These are phyloP conservation scores for Rhodotorula sp. DNA, from an alignment of 1,284 basidiomycete species.

Conservation along the genomic window DNA sequence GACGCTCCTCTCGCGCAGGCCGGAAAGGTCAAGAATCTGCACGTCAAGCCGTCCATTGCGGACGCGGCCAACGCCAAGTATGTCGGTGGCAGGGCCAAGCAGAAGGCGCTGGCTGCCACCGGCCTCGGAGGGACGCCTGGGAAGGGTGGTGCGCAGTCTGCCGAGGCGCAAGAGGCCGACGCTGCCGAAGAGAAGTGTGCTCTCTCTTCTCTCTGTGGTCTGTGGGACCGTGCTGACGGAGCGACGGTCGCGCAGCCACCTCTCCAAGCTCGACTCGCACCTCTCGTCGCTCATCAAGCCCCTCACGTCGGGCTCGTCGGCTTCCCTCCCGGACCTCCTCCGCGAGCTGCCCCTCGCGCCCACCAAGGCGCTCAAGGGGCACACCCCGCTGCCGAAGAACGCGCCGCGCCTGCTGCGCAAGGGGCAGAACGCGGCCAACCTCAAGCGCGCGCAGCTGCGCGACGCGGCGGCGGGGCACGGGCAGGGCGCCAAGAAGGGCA, in stretches of 20 bases:
- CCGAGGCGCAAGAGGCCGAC: constrained; percentile 17
- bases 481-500: constrained; percentile 14
- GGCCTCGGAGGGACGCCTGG: background rate
- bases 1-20: constrained; percentile 8
- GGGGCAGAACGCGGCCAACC: constrained; percentile 38
- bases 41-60: constrained; percentile 27
- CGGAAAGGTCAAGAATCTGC: constrained; percentile 36
- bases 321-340: constrained; percentile 36
- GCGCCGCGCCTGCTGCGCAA: constrained; percentile 31
- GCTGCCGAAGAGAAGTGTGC: constrained; percentile 29
- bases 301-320: constrained; percentile 10
- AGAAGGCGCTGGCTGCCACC: constrained; percentile 2
- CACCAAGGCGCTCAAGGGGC: constrained; percentile 37
- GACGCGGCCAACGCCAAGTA: constrained; percentile 34
- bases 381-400: constrained; percentile 39
- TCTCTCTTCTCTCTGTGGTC: background rate
- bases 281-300: constrained; percentile 35
- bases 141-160: background rate
- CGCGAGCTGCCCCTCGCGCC: constrained; percentile 26
- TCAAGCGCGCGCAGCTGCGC: constrained; percentile 30
- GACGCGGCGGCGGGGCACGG: constrained; percentile 33
- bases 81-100: constrained; percentile 17
- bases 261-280: constrained; percentile 35
- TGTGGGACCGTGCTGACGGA: background rate
- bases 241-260: constrained; percentile 11